Percentiles rank a stretch among this genome's conserved stretches.
Evolutionary conservation across 305 asterid species (phyloP).

Genomic region (Solanum hybrid): DNA sequence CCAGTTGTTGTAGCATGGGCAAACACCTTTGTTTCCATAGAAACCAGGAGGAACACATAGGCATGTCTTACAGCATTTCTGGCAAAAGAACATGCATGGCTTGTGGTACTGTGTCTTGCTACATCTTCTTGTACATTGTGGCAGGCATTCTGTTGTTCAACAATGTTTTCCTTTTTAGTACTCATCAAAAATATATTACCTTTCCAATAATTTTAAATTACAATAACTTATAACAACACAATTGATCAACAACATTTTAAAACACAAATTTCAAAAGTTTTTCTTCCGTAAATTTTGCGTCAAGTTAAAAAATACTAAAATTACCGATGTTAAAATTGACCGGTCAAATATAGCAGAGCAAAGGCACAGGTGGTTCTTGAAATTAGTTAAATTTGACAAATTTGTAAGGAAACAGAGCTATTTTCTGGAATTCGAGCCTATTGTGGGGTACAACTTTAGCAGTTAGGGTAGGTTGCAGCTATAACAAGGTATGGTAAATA

Average conservation of each 20-base stretch:
- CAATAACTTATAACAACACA: too few species aligned
- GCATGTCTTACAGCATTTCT: slow-evolving; percentile 39
- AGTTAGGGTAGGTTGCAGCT: background rate
- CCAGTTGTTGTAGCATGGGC: slow-evolving; percentile 52
- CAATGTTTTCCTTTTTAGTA: background rate
- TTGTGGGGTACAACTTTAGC: background rate
- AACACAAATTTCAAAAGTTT: too few species aligned
- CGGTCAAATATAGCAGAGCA: background rate
- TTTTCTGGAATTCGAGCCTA: background rate
- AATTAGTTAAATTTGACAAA: background rate
- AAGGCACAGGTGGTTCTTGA: background rate
- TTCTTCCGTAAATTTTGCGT: too few species aligned
- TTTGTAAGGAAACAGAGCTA: background rate
- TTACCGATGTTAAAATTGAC: background rate
- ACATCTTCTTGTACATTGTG: slow-evolving; percentile 20
- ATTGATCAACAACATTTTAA: background rate
- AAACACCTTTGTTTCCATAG: slow-evolving; percentile 35
- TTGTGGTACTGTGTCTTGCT: slow-evolving; percentile 20
- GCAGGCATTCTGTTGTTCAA: slow-evolving; percentile 12
- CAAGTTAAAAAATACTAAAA: background rate
- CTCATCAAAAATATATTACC: background rate
- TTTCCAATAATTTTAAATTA: too few species aligned
- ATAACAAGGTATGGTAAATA: background rate
- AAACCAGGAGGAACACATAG: slow-evolving; percentile 47
- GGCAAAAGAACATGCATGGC: slow-evolving; percentile 37